Base-by-base conservation (phyloP, 345 rosid species). In the Gossypium turneri region DNA sequence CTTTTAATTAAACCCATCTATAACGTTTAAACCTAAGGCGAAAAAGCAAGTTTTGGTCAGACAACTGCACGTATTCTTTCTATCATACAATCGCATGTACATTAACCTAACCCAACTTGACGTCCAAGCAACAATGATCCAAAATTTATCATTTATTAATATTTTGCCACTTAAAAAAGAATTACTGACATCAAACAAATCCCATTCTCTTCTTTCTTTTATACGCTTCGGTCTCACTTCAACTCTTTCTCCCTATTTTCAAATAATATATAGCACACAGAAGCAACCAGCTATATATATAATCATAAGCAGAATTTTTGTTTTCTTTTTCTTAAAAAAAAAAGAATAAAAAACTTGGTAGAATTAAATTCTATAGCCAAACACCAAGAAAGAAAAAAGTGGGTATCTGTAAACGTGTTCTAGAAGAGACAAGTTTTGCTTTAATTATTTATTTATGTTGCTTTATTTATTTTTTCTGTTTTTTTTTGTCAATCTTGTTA, bases 91-190 rank as follows among this genome's bases (percentile, higher is more conserved):
- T 10, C 84, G 84, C 76, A 76, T 80, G 75, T 75, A 86, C 82
- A 70, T 57, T 76, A 89, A 65, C 79, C 80, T 68, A 84, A 45
- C 84, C 81, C 78, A 77, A 85, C 98, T 88, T 92, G 91, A 81
- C 86, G 87, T 92, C 84, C 94, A 94, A 88, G 98, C 70, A 88
- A 91, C 78, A 89, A 16, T 19, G 72, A 22, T 62, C 53, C 34
- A 78, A 65, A 53, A 75, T 70, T 71, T 56, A 8, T 56, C 20
- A 19, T 57, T 22, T 57, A 57, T 1, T 57, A 9, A 22, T 57
- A 2, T 57, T 57, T 20, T 19, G 12, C 20, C 22, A n/a, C 12
- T 11, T 1, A 15, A 24, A 67, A 47, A 16, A 22, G 9, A 12
- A 25, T 1, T 50, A 3, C 58, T 2, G 58, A 67, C 24, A 67